Evolutionary conservation across 176 grass and related monocot species (phyloP).

Genomic region (Chloris gayana): DNA sequence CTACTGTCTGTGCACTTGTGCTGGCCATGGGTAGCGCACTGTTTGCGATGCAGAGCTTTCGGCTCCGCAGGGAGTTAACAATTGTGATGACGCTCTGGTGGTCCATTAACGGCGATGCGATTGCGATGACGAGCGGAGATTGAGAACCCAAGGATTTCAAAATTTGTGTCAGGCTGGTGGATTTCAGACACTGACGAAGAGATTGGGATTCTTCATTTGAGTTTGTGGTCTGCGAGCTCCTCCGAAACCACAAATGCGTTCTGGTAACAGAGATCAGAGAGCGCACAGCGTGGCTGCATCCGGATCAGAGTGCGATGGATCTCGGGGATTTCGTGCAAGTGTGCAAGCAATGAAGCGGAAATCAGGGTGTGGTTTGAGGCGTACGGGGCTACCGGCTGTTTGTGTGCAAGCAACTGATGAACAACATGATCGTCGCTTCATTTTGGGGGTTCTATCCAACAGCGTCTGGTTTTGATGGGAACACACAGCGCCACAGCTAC

Average conservation of each 20-base stretch:
- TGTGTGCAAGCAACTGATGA: no score
- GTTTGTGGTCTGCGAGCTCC: no score
- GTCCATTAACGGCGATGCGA: not conserved
- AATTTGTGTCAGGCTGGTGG: not conserved
- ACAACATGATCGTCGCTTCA: no score
- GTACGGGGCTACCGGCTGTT: no score
- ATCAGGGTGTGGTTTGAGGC: not conserved
- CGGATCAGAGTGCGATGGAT: not conserved
- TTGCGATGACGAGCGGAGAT: not conserved
- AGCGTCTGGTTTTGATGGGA: no score
- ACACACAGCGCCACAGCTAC: no score
- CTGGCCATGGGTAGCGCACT: no score
- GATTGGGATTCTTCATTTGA: no score
- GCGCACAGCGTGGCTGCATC: not conserved
- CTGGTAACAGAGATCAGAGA: not conserved
- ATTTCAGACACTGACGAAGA: conserved; percentile 1
- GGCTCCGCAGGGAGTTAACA: not conserved
- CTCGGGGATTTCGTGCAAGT: not conserved
- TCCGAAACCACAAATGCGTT: no score
- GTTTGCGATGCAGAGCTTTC: not conserved
- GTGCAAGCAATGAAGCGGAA: not conserved
- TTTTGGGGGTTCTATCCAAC: no score
- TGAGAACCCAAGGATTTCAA: not conserved
- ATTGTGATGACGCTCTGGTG: not conserved
- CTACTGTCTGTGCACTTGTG: not conserved